Base-by-base conservation (phyloP, 345 rosid genomes). In the Gossypium ekmanianum region DNA sequence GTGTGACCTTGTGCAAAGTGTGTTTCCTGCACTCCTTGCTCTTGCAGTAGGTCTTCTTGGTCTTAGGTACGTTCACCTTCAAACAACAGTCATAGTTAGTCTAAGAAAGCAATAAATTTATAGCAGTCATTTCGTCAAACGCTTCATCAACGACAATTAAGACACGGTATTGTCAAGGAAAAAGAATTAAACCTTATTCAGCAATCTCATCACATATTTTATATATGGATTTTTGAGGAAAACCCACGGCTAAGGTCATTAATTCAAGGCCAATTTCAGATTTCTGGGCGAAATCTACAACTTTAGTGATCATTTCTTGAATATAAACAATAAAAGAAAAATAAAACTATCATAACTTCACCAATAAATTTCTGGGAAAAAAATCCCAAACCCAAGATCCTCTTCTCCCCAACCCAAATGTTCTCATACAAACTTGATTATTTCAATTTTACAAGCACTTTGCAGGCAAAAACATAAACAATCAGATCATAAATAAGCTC, bases 41-140 rank as follows among this genome's bases (percentile, higher is more conserved):
- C 82, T 87, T 90, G 68, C 95, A 90, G 82, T 88, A 88, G 0
- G 95, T 91, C 76, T 92, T 92, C 96, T 92, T 92, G 0, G 96
- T 92, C 83, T 92, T 92, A 1, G 97, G 96, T 68, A 92, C 88
- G 77, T 92, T 92, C 85, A 92, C 97, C 97, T 92, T 72, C 45
- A 11, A 74, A 22, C 27, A 43, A 54, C 9, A 9, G 39, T 41
- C 56, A 9, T 24, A 45, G 29, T 59, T 14, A 51, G 6, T 68
- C 58, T 50, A 6, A 10, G 0, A 52, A 26, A 50, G 43, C 11
- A 26, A 26, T 7, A 47, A 47, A 47, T 22, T 22, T 20, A 57
- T 47, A 68, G 39, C 72, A 24, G 26, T n/a, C 43, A 50, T 68
- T 68, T 68, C 63, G 44, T 14, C 13, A 47, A 24, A 26, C 72